Conservation (phyloP, 1,139 yeast genomes). For the Keqinozyma sinolaborantium region DNA sequence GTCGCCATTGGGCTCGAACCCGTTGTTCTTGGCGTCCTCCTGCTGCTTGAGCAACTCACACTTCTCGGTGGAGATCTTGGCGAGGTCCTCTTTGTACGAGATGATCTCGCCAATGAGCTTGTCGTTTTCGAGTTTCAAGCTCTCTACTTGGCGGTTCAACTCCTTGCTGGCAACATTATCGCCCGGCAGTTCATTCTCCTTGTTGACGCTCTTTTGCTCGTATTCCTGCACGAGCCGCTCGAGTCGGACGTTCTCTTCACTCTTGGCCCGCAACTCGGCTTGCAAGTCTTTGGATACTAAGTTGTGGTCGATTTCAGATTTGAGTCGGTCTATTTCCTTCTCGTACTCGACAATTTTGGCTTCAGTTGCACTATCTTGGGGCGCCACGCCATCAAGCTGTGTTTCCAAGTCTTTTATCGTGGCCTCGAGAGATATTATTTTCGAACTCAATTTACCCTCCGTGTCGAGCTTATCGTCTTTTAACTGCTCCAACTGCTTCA, state of each 20-base stretch:
- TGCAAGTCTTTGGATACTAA: neutral
- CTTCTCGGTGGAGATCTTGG: neutral
- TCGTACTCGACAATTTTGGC: constrained; percentile 7
- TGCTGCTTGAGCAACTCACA: neutral
- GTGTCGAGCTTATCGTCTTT: constrained; percentile 4
- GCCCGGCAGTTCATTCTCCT: neutral
- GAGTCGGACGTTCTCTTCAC: neutral
- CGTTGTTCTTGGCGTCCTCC: neutral
- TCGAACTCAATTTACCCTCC: constrained; percentile 3
- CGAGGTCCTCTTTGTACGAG: neutral
- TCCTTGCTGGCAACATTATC: constrained; percentile 9
- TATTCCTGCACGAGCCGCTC: no score
- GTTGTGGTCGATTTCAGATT: constrained; percentile 5
- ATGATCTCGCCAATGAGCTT: neutral
- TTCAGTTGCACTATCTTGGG: constrained; percentile 6
- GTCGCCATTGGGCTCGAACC: neutral
- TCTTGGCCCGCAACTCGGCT: neutral
- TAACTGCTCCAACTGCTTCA: constrained; percentile 5
- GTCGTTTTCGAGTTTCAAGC: neutral
- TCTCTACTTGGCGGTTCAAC: constrained; percentile 10
- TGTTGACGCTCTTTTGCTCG: neutral
- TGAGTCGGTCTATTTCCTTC: constrained; percentile 9
- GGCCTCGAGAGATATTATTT: constrained; percentile 1
- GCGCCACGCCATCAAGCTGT: constrained; percentile 9
- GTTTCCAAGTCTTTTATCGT: constrained; percentile 17